Percentiles rank a stretch among this genome's conserved stretches.
Conservation (phyloP, 768 basidiomycete species). For the Naematelia encephala region DNA sequence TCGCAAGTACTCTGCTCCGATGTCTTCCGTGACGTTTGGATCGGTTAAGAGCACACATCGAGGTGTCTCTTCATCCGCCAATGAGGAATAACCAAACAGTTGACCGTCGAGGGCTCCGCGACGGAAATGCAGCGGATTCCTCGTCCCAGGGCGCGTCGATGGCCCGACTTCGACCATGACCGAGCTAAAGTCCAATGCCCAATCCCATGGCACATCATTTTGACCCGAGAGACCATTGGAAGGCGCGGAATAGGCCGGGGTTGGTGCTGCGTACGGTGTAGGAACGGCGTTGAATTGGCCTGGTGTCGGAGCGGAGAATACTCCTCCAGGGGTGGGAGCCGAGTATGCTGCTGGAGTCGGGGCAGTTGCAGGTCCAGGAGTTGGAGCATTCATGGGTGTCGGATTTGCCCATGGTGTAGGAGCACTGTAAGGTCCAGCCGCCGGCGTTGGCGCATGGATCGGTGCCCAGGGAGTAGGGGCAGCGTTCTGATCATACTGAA, state of each 20-base stretch:
- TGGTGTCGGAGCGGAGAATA: slow-evolving; percentile 50
- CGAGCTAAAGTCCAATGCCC: slow-evolving; percentile 45
- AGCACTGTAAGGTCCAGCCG: slow-evolving; percentile 48
- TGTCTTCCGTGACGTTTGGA: slow-evolving; percentile 25
- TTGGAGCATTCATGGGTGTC: slow-evolving; percentile 38
- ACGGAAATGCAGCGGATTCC: slow-evolving; percentile 41
- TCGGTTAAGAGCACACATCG: slow-evolving; percentile 29
- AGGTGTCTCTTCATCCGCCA: slow-evolving; percentile 15
- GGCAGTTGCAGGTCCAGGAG: slow-evolving; percentile 54
- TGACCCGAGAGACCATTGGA: slow-evolving; percentile 3
- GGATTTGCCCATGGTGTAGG: slow-evolving; percentile 43
- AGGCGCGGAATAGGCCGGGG: slow-evolving; percentile 24
- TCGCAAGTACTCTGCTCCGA: slow-evolving; percentile 40
- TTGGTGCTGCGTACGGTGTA: slow-evolving; percentile 42
- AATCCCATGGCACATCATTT: slow-evolving; percentile 37
- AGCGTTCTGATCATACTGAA: slow-evolving; percentile 1
- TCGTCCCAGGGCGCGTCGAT: slow-evolving; percentile 19
- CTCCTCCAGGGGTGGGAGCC: slow-evolving; percentile 53
- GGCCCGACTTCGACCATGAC: slow-evolving; percentile 43
- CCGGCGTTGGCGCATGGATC: slow-evolving; percentile 51
- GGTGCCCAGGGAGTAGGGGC: slow-evolving; percentile 19
- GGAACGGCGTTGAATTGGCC: slow-evolving; percentile 42
- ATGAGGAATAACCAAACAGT: slow-evolving; percentile 30
- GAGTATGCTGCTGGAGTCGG: slow-evolving; percentile 14
- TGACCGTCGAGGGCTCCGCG: slow-evolving; percentile 36